Conservation (phyloP, 2,329 filamentous ascomycete species). For the Sarocladium kiliense region DNA sequence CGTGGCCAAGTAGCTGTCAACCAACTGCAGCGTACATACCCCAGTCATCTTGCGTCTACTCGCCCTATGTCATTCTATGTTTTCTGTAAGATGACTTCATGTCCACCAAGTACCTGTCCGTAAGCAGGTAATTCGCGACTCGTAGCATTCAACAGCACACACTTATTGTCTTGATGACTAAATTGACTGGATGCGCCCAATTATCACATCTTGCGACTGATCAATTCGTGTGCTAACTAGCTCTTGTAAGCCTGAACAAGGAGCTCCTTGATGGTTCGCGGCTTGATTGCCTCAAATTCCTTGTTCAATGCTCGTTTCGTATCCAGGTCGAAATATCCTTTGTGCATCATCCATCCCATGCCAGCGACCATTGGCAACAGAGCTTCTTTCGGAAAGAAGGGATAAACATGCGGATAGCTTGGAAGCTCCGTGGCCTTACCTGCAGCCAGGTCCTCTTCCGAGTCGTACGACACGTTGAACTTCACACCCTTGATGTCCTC, state of each 20-base stretch:
- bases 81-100: too few relatives aligned
- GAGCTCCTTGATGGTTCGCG: constrained; percentile 16
- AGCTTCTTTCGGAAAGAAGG: constrained; percentile 19
- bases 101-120: too few relatives aligned
- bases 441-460: constrained; percentile 25
- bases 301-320: constrained; percentile 17
- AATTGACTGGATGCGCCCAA: too few relatives aligned
- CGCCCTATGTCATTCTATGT: too few relatives aligned
- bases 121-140: too few relatives aligned
- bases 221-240: too few relatives aligned
- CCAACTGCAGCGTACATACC: too few relatives aligned
- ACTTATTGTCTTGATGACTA: too few relatives aligned
- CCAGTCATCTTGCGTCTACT: too few relatives aligned
- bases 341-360: constrained; percentile 11
- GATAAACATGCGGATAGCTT: constrained; percentile 17
- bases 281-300: constrained; percentile 20
- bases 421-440: constrained; percentile 30
- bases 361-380: constrained; percentile 15
- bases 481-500: constrained; percentile 35
- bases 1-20: too few relatives aligned
- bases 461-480: constrained; percentile 33
- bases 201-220: too few relatives aligned
- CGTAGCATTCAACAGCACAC: too few relatives aligned
- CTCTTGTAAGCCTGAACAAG: constrained; percentile 15
- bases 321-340: constrained; percentile 18